Base-by-base conservation (phyloP, 2,329 filamentous ascomycete genomes). In the Camillea tinctor region DNA sequence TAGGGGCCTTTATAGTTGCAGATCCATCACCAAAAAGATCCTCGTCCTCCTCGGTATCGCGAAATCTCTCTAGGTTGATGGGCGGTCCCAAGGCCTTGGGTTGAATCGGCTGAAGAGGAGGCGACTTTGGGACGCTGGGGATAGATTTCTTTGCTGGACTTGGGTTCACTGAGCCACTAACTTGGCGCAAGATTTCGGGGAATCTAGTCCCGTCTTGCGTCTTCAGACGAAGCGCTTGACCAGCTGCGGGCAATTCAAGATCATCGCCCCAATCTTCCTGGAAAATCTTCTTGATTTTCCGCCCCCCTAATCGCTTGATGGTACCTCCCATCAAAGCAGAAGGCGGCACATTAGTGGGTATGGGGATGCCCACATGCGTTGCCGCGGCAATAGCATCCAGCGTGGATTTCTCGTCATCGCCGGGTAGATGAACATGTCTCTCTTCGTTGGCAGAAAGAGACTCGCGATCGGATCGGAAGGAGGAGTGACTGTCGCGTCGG, bases 301-400 rank as follows among this genome's bases (percentile, higher is more conserved):
- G 84, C 60, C 87, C 87, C 54, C 93, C 93, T 36, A 98, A 82
- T 67, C 93, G 84, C 78, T 96, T 96, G 72, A 98, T 98, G 9
- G 93, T 94, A 56, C 95, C 95, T 56, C 94, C 94, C 73, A 95
- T 85, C 50, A 99, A 80, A 26, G 95, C 95, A 20, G 94, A 97
- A 26, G 91, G 87, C 1, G 94, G 93, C 30, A 98, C 87, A 72
- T 93, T 93, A 55, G 86, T 81, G 24, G 95, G 95, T 58, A 98
- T 86, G 6, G 95, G 94, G 65, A 99, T 97, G 67, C 95, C 95
- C 23, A 93, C 93, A 73, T 88, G 88, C 71, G 92, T 90, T 36
- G 93, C 94, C 6, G 92, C 91, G 22, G 91, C 86, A 69, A 99
- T 94, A 61, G 95, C 93, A 72, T 96, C 90, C 68, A 88, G 79